These are phyloP conservation scores for Rutstroemia sp. DNA, from an alignment of 2,329 filamentous ascomycete genomes.

Conservation along the genomic window DNA sequence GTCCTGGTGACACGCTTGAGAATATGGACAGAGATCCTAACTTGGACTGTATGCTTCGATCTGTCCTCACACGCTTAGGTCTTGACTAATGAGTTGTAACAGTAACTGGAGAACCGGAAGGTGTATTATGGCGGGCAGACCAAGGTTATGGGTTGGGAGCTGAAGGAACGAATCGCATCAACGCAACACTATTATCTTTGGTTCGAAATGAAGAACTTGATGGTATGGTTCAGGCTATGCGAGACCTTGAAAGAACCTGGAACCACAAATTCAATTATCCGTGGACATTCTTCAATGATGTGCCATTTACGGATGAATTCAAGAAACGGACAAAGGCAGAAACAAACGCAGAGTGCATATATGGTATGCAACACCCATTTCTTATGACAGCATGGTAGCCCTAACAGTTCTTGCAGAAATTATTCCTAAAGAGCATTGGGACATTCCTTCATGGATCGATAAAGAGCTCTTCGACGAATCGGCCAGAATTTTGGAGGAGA, in stretches of 20 bases:
- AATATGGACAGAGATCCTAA: slow-evolving; percentile 76
- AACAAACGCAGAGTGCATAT: slow-evolving; percentile 83
- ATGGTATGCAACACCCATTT: slow-evolving; percentile 48
- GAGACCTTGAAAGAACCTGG: slow-evolving; percentile 88
- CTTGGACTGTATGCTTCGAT: slow-evolving; percentile 64
- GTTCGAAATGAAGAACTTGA: slow-evolving; percentile 87
- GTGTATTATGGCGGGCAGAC: slow-evolving; percentile 63
- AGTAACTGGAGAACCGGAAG: slow-evolving; percentile 81
- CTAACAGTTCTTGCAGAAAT: slow-evolving; percentile 48
- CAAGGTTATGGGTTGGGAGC: slow-evolving; percentile 73
- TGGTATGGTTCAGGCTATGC: slow-evolving; percentile 82
- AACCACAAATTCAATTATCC: slow-evolving; percentile 99
- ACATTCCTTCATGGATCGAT: slow-evolving; percentile 86
- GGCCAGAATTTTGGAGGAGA: slow-evolving; percentile 71
- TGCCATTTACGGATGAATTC: slow-evolving; percentile 89
- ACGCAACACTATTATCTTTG: slow-evolving; percentile 84
- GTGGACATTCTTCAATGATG: slow-evolving; percentile 98
- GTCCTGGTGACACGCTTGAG: slow-evolving; percentile 39
- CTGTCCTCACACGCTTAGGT: neutral
- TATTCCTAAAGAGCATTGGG: slow-evolving; percentile 95
- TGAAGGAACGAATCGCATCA: slow-evolving; percentile 73
- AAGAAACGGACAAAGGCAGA: slow-evolving; percentile 71
- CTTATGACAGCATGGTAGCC: slow-evolving; percentile 14
- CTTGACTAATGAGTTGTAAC: slow-evolving; percentile 13
- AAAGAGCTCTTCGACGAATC: slow-evolving; percentile 79